Evolutionary conservation across 164 flowering plant species (phyloP), one percentile per base, ranked within the genome.

Genomic region (Sedum album): DNA sequence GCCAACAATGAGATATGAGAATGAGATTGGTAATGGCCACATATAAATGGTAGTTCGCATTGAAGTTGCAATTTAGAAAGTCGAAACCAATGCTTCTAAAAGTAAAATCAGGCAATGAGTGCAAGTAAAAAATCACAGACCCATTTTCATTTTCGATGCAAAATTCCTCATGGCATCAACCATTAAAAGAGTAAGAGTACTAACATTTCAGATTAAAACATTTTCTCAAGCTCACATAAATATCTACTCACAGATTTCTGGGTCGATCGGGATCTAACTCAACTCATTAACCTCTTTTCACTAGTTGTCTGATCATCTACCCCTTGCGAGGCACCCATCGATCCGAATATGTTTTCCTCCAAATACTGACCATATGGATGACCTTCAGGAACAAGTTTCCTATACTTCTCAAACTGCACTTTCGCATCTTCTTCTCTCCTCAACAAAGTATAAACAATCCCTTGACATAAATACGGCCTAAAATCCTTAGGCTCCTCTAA

Each of bases 401-500:
- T 70, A 69, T 86, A 91, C 82, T 84, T 87, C 73, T 84, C 79
- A 62, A 91, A 94, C 63, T 81, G 81, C 67, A 88, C 82, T 72
- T 88, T 85, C 0, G 98, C 96, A 76, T 89, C 91, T 21, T 82
- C 83, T 38, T 79, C 79, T 78, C 84, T 87, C 83, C 78, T 76
- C 83, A 88, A 36, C 77, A 92, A 66, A 21, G 89, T 82, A 65
- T 92, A 95, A 20, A 92, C 80, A 44, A 92, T 92, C 0, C 96
- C 97, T 67, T 86, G 96, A 72, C 96, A 92, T 38, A 92, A 73
- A 73, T 92, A 90, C 0, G 99, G 99, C 71, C 99, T 67, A 28
- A 90, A 95, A 80, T 95, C 99, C 76, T 83, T 79, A 0, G 96
- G 97, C 60, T 95, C 97, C 61, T 95, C 97, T 77, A 80, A 88